These are phyloP conservation scores for Thinopyrum obtusiflorum DNA, from an alignment of 202 grass and related monocot genomes.

Conservation along the genomic window DNA sequence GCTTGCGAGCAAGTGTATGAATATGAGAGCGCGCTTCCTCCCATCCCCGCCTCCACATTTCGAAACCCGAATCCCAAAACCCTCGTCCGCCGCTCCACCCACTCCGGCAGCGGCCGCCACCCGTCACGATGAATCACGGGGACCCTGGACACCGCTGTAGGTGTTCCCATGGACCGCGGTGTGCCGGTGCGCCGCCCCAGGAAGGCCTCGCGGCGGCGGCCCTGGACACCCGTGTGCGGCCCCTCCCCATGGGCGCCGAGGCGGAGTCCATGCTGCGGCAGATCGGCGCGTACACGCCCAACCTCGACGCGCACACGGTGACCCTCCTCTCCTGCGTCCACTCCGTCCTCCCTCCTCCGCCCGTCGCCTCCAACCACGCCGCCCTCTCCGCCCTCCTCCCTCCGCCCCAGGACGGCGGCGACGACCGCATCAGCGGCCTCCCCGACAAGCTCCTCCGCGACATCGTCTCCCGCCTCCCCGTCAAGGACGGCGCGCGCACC, in stretches of 20 bases:
- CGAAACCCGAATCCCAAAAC: not conserved
- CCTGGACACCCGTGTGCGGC: not conserved
- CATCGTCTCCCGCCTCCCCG: conserved; percentile 5
- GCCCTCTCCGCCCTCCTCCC: not conserved
- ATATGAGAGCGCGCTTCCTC: not conserved
- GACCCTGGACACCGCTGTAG: not conserved
- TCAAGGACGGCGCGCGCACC: conserved; percentile 4
- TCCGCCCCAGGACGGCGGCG: not conserved
- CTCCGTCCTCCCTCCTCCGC: not conserved
- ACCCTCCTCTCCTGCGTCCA: not conserved
- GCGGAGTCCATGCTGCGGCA: not conserved
- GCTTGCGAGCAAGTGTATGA: too few species aligned
- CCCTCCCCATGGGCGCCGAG: conserved; percentile 1
- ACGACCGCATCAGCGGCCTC: conserved; percentile 9
- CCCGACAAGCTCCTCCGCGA: not conserved
- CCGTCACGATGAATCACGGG: not conserved
- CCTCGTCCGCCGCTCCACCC: not conserved
- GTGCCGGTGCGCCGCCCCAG: not conserved
- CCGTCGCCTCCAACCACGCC: not conserved
- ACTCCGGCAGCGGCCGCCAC: not conserved
- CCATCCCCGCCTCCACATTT: not conserved
- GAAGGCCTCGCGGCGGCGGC: not conserved
- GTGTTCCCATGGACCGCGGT: not conserved
- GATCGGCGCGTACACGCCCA: not conserved
- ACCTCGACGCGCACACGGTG: not conserved